Evolutionary conservation across 306 rosid genomes (phyloP).

Genomic region (Acacia acuminata): DNA sequence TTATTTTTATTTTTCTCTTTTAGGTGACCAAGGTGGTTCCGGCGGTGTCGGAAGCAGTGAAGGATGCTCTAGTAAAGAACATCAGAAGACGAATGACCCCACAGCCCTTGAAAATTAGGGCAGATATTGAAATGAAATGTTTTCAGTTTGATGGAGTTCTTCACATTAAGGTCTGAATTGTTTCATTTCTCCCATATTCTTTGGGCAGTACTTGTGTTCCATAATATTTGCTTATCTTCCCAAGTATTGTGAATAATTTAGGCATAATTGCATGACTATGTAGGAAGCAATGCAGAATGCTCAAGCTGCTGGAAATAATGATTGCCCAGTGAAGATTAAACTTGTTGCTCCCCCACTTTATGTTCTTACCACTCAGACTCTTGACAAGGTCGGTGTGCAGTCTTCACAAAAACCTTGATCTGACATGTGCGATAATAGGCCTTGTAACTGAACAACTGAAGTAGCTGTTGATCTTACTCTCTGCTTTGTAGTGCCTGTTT

Average conservation of each 20-base stretch:
- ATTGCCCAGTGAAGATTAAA: constrained; percentile 97
- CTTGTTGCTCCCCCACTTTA: constrained; percentile 97
- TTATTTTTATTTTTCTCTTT: constrained; percentile 9
- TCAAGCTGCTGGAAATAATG: constrained; percentile 90
- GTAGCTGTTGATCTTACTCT: background rate
- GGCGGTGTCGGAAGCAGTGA: constrained; percentile 84
- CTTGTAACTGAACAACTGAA: background rate
- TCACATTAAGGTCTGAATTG: constrained; percentile 73
- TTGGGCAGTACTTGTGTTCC: constrained; percentile 5
- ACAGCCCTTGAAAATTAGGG: constrained; percentile 91
- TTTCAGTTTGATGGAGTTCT: constrained; percentile 97
- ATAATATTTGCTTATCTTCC: background rate
- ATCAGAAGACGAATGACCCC: constrained; percentile 97
- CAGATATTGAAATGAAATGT: constrained; percentile 95
- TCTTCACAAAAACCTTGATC: background rate
- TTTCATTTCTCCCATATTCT: background rate
- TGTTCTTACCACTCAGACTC: constrained; percentile 96
- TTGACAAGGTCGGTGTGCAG: constrained; percentile 77
- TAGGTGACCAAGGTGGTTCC: constrained; percentile 86
- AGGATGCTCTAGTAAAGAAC: constrained; percentile 75
- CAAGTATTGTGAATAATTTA: background rate
- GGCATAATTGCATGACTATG: constrained; percentile 21
- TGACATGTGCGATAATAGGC: constrained; percentile 9
- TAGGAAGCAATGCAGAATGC: constrained; percentile 97
- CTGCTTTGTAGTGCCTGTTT: background rate